Base-by-base conservation (phyloP, 305 asterid genomes). In the Fraxinus ornus region DNA sequence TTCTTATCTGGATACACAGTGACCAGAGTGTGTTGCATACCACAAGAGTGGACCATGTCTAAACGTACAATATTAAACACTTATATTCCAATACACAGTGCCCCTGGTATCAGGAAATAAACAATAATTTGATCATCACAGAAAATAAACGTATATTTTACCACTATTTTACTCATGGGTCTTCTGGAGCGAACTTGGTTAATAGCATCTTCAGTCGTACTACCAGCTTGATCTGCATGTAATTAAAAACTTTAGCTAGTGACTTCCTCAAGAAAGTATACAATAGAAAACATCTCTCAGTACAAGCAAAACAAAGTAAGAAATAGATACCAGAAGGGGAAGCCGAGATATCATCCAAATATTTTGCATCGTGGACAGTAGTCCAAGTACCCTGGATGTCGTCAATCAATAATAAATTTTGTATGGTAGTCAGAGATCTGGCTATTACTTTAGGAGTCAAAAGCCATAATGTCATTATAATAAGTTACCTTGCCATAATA, bases 141-240 rank as follows among this genome's bases (percentile, higher is more conserved):
- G 24, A 4, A 17, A 75, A 74, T 57, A 21, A 28, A 44, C 7
- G 13, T 44, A 24, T 24, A 76, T 76, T 44, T 36, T 89, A 93
- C 98, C 93, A 91, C 98, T 73, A 86, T 91, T 60, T 91, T 86
- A 81, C 98, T 95, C 92, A 93, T 93, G 85, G 92, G 97, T 86
- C 95, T 88, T 85, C 84, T 89, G 39, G 94, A 88, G 49, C 98
- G 98, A 84, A 93, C 94, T 84, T 93, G 91, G 87, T 86, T 92
- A 81, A 94, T 92, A 83, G 93, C 97, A 90, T 90, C 96, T 85
- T 95, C 98, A 2, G 97, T 91, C 86, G 93, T 91, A 83, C 87
- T 83, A 71, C 90, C 84, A 5, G 91, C 86, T 10, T 89, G 81
- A 83, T 84, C 94, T 90, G 91, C 83, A 83, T 82, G 57, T 39